phyloP scores from a whole-genome alignment of 2,329 filamentous ascomycete genomes.

The Arthrobotrys iridis region DNA sequence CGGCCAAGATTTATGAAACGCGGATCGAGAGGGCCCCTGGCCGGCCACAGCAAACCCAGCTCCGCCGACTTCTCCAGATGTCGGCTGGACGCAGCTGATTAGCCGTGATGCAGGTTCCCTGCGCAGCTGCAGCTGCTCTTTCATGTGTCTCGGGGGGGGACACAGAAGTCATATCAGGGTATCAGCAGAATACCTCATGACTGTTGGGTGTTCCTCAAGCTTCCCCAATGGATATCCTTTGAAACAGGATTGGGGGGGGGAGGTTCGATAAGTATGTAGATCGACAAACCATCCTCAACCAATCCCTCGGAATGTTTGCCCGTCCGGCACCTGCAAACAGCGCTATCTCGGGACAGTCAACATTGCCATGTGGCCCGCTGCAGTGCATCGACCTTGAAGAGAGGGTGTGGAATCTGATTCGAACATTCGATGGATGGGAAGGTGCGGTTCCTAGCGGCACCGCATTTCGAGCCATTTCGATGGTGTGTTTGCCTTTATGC shows the following conservation, averaged over 20 bases:
- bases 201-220: background rate
- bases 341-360: constrained; percentile 16
- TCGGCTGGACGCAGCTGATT: constrained; percentile 16
- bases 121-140: constrained; percentile 17
- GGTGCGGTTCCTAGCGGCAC: constrained; percentile 15
- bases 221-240: background rate
- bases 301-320: constrained; percentile 47
- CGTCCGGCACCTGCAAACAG: constrained; percentile 36
- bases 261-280: constrained; percentile 17
- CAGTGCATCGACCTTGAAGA: constrained; percentile 12
- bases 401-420: constrained; percentile 15
- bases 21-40: constrained; percentile 35
- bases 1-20: constrained; percentile 50
- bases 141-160: constrained; percentile 11
- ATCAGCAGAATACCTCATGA: constrained; percentile 1
- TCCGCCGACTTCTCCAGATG: constrained; percentile 6
- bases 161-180: background rate
- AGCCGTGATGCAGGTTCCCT: constrained; percentile 37
- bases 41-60: constrained; percentile 33
- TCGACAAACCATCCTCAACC: constrained; percentile 36
- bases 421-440: constrained; percentile 12
- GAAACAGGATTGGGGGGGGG: background rate
- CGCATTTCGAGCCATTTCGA: constrained; percentile 1
- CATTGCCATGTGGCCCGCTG: constrained; percentile 44
- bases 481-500: constrained; percentile 37